Evolutionary conservation across 805 yeast species (phyloP).

Genomic region (Candida koratica): DNA sequence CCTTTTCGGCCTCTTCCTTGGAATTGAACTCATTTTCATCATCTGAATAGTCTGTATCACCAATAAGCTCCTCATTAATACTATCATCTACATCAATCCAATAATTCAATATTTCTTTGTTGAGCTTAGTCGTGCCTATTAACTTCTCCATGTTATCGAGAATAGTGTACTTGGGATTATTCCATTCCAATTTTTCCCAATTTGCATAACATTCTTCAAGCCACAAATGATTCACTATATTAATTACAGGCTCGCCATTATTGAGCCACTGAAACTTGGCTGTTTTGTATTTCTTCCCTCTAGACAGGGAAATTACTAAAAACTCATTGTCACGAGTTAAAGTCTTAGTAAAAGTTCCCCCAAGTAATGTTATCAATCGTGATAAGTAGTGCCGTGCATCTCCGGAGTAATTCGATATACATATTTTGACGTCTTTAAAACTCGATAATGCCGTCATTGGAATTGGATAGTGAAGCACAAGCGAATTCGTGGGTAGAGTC

Average conservation of each 20-base stretch:
- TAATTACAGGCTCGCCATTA: slow-evolving; percentile 29
- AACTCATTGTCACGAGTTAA: slow-evolving; percentile 65
- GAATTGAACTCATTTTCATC: slow-evolving; percentile 4
- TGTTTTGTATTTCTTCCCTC: slow-evolving; percentile 73
- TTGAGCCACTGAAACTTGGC: slow-evolving; percentile 59
- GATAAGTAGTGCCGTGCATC: slow-evolving; percentile 75
- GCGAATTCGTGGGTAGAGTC: slow-evolving; percentile 49
- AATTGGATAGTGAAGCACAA: slow-evolving; percentile 69
- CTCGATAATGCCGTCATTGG: slow-evolving; percentile 50
- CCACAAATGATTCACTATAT: slow-evolving; percentile 80
- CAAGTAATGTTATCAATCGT: slow-evolving; percentile 58
- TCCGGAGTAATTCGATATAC: slow-evolving; percentile 81
- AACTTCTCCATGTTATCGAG: slow-evolving; percentile 43
- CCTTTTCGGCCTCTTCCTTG: slow-evolving; percentile 1
- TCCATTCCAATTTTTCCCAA: slow-evolving; percentile 53
- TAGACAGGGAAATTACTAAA: slow-evolving; percentile 60
- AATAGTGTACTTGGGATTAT: slow-evolving; percentile 44
- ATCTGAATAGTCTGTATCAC: slow-evolving; percentile 18
- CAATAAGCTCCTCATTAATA: slow-evolving; percentile 24
- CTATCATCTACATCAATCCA: slow-evolving; percentile 26
- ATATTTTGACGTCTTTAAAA: slow-evolving; percentile 51
- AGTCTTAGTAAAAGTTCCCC: slow-evolving; percentile 72
- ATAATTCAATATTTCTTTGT: slow-evolving; percentile 35
- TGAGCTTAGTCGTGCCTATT: slow-evolving; percentile 50
- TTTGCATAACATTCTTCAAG: slow-evolving; percentile 68